Evolutionary conservation across 1,284 basidiomycete species (phyloP), one percentile per base, ranked within the genome.

Genomic region (Apiotrichum veenhuisii): DNA sequence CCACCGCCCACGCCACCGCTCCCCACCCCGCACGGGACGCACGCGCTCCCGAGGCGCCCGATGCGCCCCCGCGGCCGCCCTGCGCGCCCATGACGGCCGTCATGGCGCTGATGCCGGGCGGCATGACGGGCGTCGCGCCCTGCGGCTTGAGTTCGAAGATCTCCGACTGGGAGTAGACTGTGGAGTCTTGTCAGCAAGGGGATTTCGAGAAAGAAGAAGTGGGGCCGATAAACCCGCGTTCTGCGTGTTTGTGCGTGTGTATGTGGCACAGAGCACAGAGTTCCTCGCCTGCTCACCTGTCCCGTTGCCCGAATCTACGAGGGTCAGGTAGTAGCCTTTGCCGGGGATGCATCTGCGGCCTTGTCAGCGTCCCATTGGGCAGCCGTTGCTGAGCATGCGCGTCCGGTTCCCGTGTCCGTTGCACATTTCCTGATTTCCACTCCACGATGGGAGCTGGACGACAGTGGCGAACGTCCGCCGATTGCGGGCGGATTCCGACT

Each of bases 131-230:
- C n/a, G 36, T n/a, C 22, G 34, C 33, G 36, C 59, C 59, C 37
- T 48, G 36, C 30, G 47, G 42, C 50, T 50, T 52, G 55, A 61
- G 57, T 46, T 61, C 59, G 37, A 61, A 61, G 36, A 42, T 34
- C 50, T 57, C 42, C 12, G 55, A 57, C 12, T 40, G 43, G 2
- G 59, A 34, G 33, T 54, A 57, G 11, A 59, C 54, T 59, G n/a
- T n/a, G n/a, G n/a, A n/a, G n/a, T n/a, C n/a, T n/a, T n/a, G 45
- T 17, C 33, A 17, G 54, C 42, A 18, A 46, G 36, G 33, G 0
- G 11, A n/a, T n/a, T n/a, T 18, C 10, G 17, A 23, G 20, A n/a
- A 20, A 22, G 41, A n/a, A 23, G 11, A 23, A n/a, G 8, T 11
- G n/a, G 41, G 20, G n/a, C 17, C 5, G 23, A 45, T n/a, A n/a